Evolutionary conservation across 345 rosid genomes (phyloP), one percentile per base, ranked within the genome.

Genomic region (Noccaea bulbosa): DNA sequence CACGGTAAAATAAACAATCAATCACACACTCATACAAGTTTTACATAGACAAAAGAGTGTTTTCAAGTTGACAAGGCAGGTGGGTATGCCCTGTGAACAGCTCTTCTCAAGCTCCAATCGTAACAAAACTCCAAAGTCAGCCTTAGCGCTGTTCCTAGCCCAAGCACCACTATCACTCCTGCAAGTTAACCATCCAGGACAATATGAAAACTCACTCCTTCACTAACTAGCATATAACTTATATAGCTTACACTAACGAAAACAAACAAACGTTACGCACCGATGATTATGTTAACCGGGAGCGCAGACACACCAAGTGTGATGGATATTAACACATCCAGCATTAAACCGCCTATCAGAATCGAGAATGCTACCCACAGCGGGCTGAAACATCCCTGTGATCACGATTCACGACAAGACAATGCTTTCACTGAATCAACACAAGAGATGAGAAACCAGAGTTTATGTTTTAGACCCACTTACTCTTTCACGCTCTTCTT

Each of bases 351-450:
- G 14, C 93, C 97, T 20, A 88, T 82, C 10, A 93, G 88, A 66
- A 93, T 90, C 6, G 91, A 87, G 78, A 90, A 93, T 50, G 97
- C 98, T 63, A 93, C 88, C 97, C 98, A 90, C 3, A 93, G 91
- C 3, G 95, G 95, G 71, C 89, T 85, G 71, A 86, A 81, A 74
- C 97, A 93, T 27, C 87, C 88, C 95, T 88, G 84, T 40, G 61
- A 59, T 53, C 30, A 27, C 30, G 7, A 69, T 45, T 53, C 30
- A 27, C 30, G 7, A 69, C 62, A 37, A 20, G 2, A 32, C 2
- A 24, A 14, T 3, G 14, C 50, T 51, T 30, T 7, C 4, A 60
- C 2, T 56, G 8, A 16, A 45, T 22, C 11, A 0, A 34, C 27
- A 14, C 14, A 56, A 35, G 43, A 64, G 32, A 34, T n/a, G n/a